phyloP scores from a whole-genome alignment of 306 rosid species.

The Prunus padus region DNA sequence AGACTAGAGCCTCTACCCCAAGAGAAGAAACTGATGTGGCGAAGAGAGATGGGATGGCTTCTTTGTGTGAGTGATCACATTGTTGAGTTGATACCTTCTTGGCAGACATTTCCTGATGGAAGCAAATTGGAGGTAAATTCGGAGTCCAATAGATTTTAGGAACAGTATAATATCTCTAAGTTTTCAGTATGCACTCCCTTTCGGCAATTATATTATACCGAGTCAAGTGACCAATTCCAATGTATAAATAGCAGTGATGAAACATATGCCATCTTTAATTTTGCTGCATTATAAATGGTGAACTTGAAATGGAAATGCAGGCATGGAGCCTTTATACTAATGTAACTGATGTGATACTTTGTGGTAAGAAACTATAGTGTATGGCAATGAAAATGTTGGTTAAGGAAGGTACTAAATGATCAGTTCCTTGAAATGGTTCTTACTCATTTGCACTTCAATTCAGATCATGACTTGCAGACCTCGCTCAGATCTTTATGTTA shows the following conservation, averaged over 20 bases:
- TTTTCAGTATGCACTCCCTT: not conserved
- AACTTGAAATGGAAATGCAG: conserved; percentile 1
- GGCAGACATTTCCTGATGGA: conserved; percentile 89
- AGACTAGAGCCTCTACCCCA: conserved; percentile 66
- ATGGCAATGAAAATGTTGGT: not conserved
- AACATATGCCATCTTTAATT: not conserved
- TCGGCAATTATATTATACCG: not conserved
- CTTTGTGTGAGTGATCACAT: conserved; percentile 84
- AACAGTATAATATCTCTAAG: not conserved
- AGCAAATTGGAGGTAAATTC: conserved; percentile 73
- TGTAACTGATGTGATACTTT: not conserved
- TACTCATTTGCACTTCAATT: conserved; percentile 12
- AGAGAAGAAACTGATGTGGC: conserved; percentile 80
- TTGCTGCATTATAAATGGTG: conserved; percentile 7
- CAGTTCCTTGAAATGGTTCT: not conserved
- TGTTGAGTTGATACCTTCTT: conserved; percentile 70
- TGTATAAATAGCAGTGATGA: not conserved
- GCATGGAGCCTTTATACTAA: not conserved
- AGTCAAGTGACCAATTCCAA: not conserved
- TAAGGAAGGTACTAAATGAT: not conserved
- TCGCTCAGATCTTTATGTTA: conserved; percentile 83
- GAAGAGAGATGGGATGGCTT: conserved; percentile 84
- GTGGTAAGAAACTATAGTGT: not conserved
- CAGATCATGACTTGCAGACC: conserved; percentile 96
- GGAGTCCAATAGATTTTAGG: not conserved